These are phyloP conservation scores for Globisporangium rhizosaccharum DNA, from an alignment of 352 stramenopile genomes.

Conservation along the genomic window DNA sequence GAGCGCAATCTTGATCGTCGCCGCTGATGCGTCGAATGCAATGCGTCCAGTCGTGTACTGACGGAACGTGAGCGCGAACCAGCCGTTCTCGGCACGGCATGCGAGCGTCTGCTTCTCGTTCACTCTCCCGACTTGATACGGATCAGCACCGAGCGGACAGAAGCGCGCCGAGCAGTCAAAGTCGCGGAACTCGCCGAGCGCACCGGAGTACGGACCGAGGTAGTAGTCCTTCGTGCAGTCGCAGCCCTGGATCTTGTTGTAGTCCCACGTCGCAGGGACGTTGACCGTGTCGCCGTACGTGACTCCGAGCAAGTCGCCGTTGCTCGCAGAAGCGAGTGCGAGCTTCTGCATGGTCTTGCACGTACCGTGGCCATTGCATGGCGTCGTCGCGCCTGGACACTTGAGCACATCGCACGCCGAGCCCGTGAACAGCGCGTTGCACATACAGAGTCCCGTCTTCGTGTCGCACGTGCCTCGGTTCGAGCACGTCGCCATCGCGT, in stretches of 20 bases:
- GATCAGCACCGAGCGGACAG: slow-evolving; percentile 88
- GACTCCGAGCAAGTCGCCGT: slow-evolving; percentile 41
- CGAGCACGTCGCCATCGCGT: slow-evolving; percentile 44
- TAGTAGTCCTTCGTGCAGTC: slow-evolving; percentile 56
- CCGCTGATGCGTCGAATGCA: slow-evolving; percentile 29
- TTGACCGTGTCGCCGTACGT: slow-evolving; percentile 70
- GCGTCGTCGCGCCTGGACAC: slow-evolving; percentile 27
- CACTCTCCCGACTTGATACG: slow-evolving; percentile 53
- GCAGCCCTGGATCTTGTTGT: slow-evolving; percentile 81
- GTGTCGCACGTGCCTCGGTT: slow-evolving; percentile 53
- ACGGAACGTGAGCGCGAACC: slow-evolving; percentile 71
- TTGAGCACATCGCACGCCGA: slow-evolving; percentile 63
- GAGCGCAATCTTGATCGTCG: slow-evolving; percentile 42
- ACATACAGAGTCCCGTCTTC: slow-evolving; percentile 51
- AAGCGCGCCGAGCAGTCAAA: slow-evolving; percentile 76
- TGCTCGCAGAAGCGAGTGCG: slow-evolving; percentile 24
- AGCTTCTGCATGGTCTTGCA: slow-evolving; percentile 78
- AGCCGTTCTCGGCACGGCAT: slow-evolving; percentile 43
- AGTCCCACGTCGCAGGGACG: slow-evolving; percentile 70
- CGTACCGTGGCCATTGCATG: slow-evolving; percentile 64
- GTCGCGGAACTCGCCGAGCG: slow-evolving; percentile 41
- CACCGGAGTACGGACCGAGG: slow-evolving; percentile 57
- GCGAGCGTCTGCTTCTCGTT: slow-evolving; percentile 67
- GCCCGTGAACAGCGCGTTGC: slow-evolving; percentile 67
- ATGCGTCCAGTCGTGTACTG: slow-evolving; percentile 55